phyloP scores from a whole-genome alignment of 805 yeast species.

The Candida methanosorbosa region DNA sequence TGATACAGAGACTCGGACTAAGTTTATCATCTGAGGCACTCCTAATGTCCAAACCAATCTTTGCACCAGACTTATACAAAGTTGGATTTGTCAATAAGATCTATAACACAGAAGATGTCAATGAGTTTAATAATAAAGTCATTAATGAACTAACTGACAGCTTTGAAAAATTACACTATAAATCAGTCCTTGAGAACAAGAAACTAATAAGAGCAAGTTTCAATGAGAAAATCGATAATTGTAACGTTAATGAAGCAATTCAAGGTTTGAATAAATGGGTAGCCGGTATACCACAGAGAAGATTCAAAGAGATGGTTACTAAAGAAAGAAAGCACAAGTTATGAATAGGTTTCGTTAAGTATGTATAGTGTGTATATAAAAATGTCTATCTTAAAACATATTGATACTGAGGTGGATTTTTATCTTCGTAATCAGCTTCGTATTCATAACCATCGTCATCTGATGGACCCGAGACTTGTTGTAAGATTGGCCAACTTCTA shows the following conservation, averaged over 20 bases:
- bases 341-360: constrained; percentile 15
- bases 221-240: constrained; percentile 30
- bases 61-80: constrained; percentile 44
- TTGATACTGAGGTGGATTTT: constrained; percentile 9
- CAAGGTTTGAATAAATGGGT: constrained; percentile 66
- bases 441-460: constrained; percentile 46
- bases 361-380: background rate
- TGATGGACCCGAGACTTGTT: constrained; percentile 39
- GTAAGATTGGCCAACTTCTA: constrained; percentile 18
- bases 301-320: constrained; percentile 47
- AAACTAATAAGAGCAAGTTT: constrained; percentile 27
- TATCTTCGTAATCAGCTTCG: constrained; percentile 44
- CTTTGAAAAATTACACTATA: constrained; percentile 35
- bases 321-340: constrained; percentile 57
- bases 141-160: constrained; percentile 24
- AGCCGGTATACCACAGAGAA: constrained; percentile 61
- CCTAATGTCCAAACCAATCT: constrained; percentile 57
- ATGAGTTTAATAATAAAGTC: constrained; percentile 35
- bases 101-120: constrained; percentile 23
- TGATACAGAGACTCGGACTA: constrained; percentile 64
- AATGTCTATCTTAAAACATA: constrained; percentile 1
- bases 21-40: constrained; percentile 68
- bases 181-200: constrained; percentile 38
- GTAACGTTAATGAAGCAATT: constrained; percentile 58
- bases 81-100: constrained; percentile 58